phyloP scores from a whole-genome alignment of 2,329 filamentous ascomycete species.

The Kalmusia sp. region DNA sequence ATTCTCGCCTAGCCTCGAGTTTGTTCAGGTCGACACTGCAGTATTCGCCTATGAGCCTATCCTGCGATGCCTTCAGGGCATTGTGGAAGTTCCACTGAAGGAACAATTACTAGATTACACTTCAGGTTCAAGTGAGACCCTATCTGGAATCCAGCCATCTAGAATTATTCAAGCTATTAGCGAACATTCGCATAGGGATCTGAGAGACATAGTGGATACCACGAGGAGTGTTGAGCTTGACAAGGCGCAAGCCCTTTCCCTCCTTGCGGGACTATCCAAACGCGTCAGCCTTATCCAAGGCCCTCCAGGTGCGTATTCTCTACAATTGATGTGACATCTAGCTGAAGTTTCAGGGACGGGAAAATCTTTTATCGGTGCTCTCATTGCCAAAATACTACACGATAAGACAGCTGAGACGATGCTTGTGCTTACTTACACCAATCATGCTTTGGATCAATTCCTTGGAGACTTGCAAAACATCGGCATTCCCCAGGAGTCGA shows the following conservation, averaged over 20 bases:
- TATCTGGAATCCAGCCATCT: constrained; percentile 31
- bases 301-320: constrained; percentile 65
- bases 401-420: constrained; percentile 59
- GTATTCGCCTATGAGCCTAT: constrained; percentile 75
- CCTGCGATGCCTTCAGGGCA: constrained; percentile 64
- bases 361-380: constrained; percentile 75
- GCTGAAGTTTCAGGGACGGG: constrained; percentile 64
- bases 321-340: not conserved
- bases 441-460: constrained; percentile 56
- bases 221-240: constrained; percentile 51
- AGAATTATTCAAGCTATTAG: constrained; percentile 34
- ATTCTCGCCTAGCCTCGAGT: constrained; percentile 45
- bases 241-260: constrained; percentile 62
- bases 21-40: constrained; percentile 69
- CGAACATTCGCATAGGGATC: constrained; percentile 18
- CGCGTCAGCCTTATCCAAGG: constrained; percentile 72
- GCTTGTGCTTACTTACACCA: constrained; percentile 73
- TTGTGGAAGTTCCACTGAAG: constrained; percentile 63
- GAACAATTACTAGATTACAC: constrained; percentile 56
- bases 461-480: constrained; percentile 68
- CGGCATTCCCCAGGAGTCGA: constrained; percentile 57
- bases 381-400: constrained; percentile 65
- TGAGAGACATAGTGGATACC: constrained; percentile 27
- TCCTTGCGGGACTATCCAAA: constrained; percentile 62
- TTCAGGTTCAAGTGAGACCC: constrained; percentile 19